phyloP scores from a whole-genome alignment of 306 rosid species.

The Trifolium pratense region DNA sequence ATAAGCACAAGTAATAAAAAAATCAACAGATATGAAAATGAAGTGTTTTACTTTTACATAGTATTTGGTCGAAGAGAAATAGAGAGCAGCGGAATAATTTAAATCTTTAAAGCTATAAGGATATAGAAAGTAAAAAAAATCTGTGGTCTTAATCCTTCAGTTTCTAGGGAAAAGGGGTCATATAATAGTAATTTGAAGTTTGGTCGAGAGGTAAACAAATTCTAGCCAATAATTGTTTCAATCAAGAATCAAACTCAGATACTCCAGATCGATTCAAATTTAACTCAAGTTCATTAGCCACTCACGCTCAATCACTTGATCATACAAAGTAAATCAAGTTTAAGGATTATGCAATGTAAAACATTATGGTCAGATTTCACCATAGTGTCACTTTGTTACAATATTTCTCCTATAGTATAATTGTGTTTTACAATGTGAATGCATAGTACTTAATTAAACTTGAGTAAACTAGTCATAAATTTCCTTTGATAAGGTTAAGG shows the following conservation, averaged over 20 bases:
- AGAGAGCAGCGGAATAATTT: too few relatives aligned
- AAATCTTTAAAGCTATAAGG: neutral
- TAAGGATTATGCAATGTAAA: neutral
- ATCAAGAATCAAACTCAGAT: neutral
- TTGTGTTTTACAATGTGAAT: neutral
- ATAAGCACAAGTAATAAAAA: neutral
- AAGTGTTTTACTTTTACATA: neutral
- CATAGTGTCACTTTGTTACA: neutral
- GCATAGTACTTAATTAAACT: too few relatives aligned
- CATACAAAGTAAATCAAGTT: neutral
- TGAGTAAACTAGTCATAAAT: too few relatives aligned
- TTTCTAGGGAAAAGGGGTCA: too few relatives aligned
- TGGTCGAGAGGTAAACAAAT: too few relatives aligned
- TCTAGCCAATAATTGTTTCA: too few relatives aligned
- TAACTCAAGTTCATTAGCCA: neutral
- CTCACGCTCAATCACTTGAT: neutral
- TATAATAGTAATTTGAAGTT: too few relatives aligned
- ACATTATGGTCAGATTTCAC: neutral
- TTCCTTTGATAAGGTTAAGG: too few relatives aligned
- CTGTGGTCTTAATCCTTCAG: neutral
- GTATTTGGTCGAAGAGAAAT: neutral
- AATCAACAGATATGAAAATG: neutral
- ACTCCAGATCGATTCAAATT: neutral
- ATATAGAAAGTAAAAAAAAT: too few relatives aligned
- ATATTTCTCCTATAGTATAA: too few relatives aligned